Base-by-base conservation (phyloP, 2,329 filamentous ascomycete genomes). In the Penicillium sumatraense region DNA sequence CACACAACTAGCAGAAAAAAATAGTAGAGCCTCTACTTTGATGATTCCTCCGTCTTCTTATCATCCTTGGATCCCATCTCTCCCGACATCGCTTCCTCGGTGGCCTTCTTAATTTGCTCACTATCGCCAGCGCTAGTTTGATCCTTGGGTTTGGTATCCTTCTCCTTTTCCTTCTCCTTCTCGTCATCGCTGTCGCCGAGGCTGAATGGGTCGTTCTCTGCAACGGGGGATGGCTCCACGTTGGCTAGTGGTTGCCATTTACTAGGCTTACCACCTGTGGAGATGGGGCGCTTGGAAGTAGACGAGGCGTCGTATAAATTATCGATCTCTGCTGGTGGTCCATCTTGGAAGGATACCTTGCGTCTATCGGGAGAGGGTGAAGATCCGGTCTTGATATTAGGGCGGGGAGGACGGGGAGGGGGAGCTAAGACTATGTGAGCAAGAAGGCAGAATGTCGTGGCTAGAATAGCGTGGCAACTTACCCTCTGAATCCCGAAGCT, bases 171-270 rank as follows among this genome's bases (percentile, higher is more conserved):
- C 64, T 89, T 89, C 50, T 93, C 90, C 64, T 89, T 89, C 75
- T 99, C 95, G 63, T 96, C 93, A 64, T 98, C 93, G 68, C 91
- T 96, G 66, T 98, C 93, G 5, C 95, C 95, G 13, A 99, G 83
- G 68, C 92, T 97, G 77, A 99, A 99, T 0, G 95, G 95, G 69
- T 99, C 95, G 66, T 96, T 93, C 64, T 98, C 92, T 16, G 84
- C 83, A 58, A 96, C 89, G 13, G 93, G 93, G 60, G 85, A 88
- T 1, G 93, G 91, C 61, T 96, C 90, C 13, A 97, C 86, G 0
- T 88, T 83, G 11, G 93, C 91, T 65, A 99, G 79, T 9, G 95
- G 93, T 75, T 99, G 93, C 95, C 95, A 99, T 79, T 99, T 99
- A 83, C 93, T 97, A 42, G 85, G 76, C 78, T 92, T 95, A 62